A percentile compares a stretch with the other conserved stretches of the same genome.
Conservation (phyloP, 2,329 filamentous ascomycete genomes). For the Aaosphaeria arxii region DNA sequence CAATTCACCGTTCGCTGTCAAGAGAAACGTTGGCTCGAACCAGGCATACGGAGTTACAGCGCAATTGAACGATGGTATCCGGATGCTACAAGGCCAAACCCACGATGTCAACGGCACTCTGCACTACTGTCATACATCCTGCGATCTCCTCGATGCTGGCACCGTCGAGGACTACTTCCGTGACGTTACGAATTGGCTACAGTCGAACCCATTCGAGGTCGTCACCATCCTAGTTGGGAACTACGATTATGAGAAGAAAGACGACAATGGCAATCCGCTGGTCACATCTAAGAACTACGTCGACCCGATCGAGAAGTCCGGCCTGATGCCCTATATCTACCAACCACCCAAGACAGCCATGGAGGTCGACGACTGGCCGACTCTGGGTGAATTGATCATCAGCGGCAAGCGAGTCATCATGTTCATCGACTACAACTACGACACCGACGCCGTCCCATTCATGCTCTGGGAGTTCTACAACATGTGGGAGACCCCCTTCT, state of each 20-base stretch:
- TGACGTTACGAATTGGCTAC: slow-evolving; percentile 71
- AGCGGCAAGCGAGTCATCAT: slow-evolving; percentile 36
- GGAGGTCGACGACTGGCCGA: slow-evolving; percentile 79
- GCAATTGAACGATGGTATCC: slow-evolving; percentile 40
- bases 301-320: slow-evolving; percentile 66
- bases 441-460: slow-evolving; percentile 77
- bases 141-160: slow-evolving; percentile 79
- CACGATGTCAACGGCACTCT: slow-evolving; percentile 58
- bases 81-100: slow-evolving; percentile 57
- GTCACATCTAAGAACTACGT: slow-evolving; percentile 63
- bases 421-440: slow-evolving; percentile 53
- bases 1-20: slow-evolving; percentile 35
- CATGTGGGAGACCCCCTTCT: slow-evolving; percentile 90
- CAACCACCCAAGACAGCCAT: slow-evolving; percentile 73
- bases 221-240: slow-evolving; percentile 88
- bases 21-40: slow-evolving; percentile 35
- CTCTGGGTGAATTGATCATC: slow-evolving; percentile 60
- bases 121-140: slow-evolving; percentile 85
- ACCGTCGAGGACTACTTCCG: slow-evolving; percentile 73
- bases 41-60: slow-evolving; percentile 35
- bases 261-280: slow-evolving; percentile 44
- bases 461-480: slow-evolving; percentile 86
- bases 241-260: slow-evolving; percentile 46
- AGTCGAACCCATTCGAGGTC: slow-evolving; percentile 78
- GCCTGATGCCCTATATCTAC: slow-evolving; percentile 73